These are phyloP conservation scores for Malassezia nana DNA, from an alignment of 1,284 basidiomycete species.

Conservation along the genomic window DNA sequence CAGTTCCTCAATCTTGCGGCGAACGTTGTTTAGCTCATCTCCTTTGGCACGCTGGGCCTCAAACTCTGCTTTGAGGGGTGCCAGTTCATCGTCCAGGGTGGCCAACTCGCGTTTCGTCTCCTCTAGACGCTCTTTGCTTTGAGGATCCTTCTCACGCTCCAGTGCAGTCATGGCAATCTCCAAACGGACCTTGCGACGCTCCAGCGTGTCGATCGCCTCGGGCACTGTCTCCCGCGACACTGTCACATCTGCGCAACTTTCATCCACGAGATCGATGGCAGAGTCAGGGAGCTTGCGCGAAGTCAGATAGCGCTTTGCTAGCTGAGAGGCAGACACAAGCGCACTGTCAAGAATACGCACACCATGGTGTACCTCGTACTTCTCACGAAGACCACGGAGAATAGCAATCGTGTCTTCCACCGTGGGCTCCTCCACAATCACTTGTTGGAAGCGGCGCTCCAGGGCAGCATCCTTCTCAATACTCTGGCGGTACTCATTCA, in stretches of 20 bases:
- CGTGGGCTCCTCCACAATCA: conserved; percentile 80
- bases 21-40: conserved; percentile 70
- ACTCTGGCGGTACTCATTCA: conserved; percentile 85
- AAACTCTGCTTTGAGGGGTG: conserved; percentile 75
- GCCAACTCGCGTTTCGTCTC: conserved; percentile 69
- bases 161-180: conserved; percentile 93
- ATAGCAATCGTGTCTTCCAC: conserved; percentile 88
- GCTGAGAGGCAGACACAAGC: conserved; percentile 76
- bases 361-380: conserved; percentile 55
- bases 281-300: conserved; percentile 47
- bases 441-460: conserved; percentile 82
- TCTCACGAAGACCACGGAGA: conserved; percentile 77
- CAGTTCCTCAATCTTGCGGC: conserved; percentile 80
- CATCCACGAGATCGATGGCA: conserved; percentile 49
- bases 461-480: conserved; percentile 81
- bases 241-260: conserved; percentile 52
- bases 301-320: conserved; percentile 82
- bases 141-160: conserved; percentile 67
- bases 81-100: conserved; percentile 78
- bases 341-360: conserved; percentile 78
- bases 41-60: conserved; percentile 79
- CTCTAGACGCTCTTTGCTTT: conserved; percentile 76
- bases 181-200: conserved; percentile 79
- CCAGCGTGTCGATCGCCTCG: conserved; percentile 87
- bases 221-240: conserved; percentile 75